Evolutionary conservation across 495 filamentous ascomycete genomes (phyloP), one percentile per base, ranked within the genome.

Genomic region (Aspergillus campestris): DNA sequence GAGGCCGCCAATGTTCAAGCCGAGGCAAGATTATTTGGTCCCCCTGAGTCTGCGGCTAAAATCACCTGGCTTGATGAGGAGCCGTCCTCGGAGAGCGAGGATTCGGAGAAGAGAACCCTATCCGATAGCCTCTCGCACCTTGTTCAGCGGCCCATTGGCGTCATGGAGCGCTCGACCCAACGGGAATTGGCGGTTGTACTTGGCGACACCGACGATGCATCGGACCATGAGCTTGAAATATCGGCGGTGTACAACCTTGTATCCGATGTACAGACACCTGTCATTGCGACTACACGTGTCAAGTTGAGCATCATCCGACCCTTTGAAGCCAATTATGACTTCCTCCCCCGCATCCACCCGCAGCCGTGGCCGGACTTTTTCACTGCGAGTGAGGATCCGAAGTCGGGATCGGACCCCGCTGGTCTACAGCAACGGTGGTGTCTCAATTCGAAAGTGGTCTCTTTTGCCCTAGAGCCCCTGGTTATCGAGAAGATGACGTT

Each of bases 331-430:
- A 87, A 81, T 51, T 95, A 89, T 54, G 86, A 90, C 42, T 83
- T 95, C 52, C 69, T 78, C 2, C 88, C 92, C 10, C 77, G 81
- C 3, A 60, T 94, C 5, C 81, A 95, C 65, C 69, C 77, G 1
- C 80, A 82, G 40, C 73, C 76, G 7, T 97, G 91, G 91, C 91
- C 94, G 7, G 85, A 80, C 52, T 83, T 88, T 57, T 96, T 97
- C 58, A 70, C 76, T 5, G 53, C 78, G 18, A 54, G 58, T n/a
- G 64, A 71, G 0, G 64, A 67, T 8, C 38, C 64, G 44, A 56
- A 64, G 5, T 34, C 46, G 9, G 41, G 15, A 11, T 34, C 55
- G 15, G 65, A 48, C 9, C 54, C 68, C 6, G 72, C 76, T 35
- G 92, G 92, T n/a, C 66, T 96, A 7, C 70, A 71, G 9, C 91